Conservation (phyloP, 116 monocot species). For the Posidonia oceanica region DNA sequence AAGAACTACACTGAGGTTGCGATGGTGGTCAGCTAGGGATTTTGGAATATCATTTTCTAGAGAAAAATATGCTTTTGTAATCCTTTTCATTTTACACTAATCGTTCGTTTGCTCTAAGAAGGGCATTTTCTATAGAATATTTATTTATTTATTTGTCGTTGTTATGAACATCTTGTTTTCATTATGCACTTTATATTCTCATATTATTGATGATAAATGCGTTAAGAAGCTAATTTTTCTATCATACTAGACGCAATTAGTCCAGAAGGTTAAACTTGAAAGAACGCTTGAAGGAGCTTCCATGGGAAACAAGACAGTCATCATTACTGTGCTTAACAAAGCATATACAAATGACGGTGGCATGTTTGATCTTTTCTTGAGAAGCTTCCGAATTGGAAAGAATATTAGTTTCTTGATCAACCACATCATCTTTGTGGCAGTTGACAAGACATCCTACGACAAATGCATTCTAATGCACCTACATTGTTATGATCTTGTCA, state of each 20-base stretch:
- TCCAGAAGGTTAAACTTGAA: background rate
- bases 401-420: slow-evolving; percentile 27
- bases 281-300: slow-evolving; percentile 23
- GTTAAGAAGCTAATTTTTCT: too few species aligned
- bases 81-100: too few species aligned
- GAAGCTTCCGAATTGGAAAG: slow-evolving; percentile 28
- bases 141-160: too few species aligned
- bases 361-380: slow-evolving; percentile 68
- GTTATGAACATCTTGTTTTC: too few species aligned
- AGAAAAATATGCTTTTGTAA: too few species aligned
- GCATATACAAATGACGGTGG: slow-evolving; percentile 44
- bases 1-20: too few species aligned
- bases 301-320: slow-evolving; percentile 47
- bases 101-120: too few species aligned
- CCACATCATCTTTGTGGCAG: slow-evolving; percentile 53
- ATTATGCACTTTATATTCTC: too few species aligned
- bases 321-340: slow-evolving; percentile 46
- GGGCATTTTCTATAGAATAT: too few species aligned
- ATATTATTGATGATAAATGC: too few species aligned
- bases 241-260: background rate
- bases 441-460: slow-evolving; percentile 33
- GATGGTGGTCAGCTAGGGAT: too few species aligned
- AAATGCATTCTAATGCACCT: slow-evolving; percentile 30
- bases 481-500: slow-evolving; percentile 43
- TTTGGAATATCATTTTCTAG: too few species aligned